Conservation (phyloP, 768 basidiomycete genomes). For the Lentinula raphanica region DNA sequence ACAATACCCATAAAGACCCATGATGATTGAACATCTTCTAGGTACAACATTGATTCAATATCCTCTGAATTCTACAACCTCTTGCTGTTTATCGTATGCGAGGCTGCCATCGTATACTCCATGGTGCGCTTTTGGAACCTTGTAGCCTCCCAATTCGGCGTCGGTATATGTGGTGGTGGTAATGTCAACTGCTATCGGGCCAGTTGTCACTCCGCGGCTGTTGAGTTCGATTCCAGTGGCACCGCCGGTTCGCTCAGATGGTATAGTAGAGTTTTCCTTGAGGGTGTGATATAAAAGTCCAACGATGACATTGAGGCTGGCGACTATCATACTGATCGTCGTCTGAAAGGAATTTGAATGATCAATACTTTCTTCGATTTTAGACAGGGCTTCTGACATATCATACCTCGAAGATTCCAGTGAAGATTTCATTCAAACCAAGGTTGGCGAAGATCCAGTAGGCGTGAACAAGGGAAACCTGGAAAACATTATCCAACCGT, state of each 20-base stretch:
- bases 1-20: no score
- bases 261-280: not conserved
- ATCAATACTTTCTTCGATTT: not conserved
- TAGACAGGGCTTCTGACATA: not conserved
- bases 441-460: constrained; percentile 5
- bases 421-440: constrained; percentile 3
- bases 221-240: not conserved
- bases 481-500: not conserved
- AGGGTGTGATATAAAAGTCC: not conserved
- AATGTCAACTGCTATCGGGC: constrained; percentile 2
- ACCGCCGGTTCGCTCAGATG: not conserved
- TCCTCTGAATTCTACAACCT: not conserved
- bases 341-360: not conserved
- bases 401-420: constrained; percentile 2
- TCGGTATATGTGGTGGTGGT: not conserved
- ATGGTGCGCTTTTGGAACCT: not conserved
- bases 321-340: constrained; percentile 3
- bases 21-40: no score
- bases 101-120: not conserved
- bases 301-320: constrained; percentile 1
- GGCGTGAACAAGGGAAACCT: constrained; percentile 1
- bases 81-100: not conserved
- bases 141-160: not conserved
- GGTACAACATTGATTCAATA: not conserved
- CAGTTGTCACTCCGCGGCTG: not conserved